Base-by-base conservation (phyloP, 768 basidiomycete genomes). In the Xerocomellus chrysenteron region DNA sequence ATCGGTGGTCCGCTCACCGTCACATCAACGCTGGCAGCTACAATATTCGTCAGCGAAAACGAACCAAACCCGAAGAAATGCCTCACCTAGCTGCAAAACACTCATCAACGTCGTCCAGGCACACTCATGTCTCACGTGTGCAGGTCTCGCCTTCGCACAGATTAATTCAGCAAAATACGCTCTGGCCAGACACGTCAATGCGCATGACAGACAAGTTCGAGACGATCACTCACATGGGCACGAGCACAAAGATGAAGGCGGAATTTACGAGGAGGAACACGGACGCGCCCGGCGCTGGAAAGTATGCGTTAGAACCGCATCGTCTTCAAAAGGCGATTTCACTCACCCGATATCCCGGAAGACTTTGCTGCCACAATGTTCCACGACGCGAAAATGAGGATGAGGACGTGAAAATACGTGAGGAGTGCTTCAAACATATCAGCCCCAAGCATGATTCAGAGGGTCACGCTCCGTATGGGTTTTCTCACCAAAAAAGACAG, bases 351-450 rank as follows among this genome's bases (percentile, higher is more conserved):
- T 54, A 71, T 49, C 4, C 72, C 74, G 12, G 67, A 65, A 11
- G 70, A 68, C 50, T 62, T 68, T 19, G 75, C 73, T 16, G 75
- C 72, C 48, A 71, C 69, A 21, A 84, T 68, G 63, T 83, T 83
- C 85, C 84, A 87, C 39, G 78, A 75, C 8, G 84, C 78, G 59
- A 86, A 85, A 24, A 79, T 75, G 41, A 86, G 64, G 8, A 78
- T 66, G 47, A 88, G 74, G 44, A 83, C 55, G 61, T 78, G 82
- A 42, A 85, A 69, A 60, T 79, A 82, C 11, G 74, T 61, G 39
- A 85, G 73, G 43, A 85, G 74, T 56, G 64, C 70, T 72, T 54
- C 3, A 42, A 32, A 39, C 0, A 17, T 37, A 26, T 73, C 24
- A 66, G 36, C 16, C 21, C 9, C 13, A 11, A 30, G 32, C 17